Base-by-base conservation (phyloP, 148 eudicot genomes). In the Rhododendron henanense region DNA sequence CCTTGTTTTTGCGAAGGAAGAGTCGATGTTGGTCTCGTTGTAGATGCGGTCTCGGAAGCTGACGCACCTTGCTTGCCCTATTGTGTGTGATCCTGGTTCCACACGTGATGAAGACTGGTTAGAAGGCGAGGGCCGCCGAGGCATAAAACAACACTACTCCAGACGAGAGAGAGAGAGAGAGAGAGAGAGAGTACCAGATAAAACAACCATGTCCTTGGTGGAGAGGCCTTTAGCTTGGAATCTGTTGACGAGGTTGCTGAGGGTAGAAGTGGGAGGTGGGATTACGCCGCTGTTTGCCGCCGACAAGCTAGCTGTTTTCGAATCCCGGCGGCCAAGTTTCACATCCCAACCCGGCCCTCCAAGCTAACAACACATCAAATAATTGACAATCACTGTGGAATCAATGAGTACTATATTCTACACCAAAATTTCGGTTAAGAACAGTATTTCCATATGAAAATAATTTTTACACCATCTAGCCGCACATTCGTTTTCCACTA, bases 281-380 rank as follows among this genome's bases (percentile, higher is more conserved):
- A 93, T 92, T 19, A 89, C 80, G 47, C 92, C 88, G 51, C 77
- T 88, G 84, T 93, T 93, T n/a, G 95, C 95, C 25, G 91, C 93
- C 31, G 84, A n/a, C 6, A 50, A 63, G 88, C 92, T 93, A 0
- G 94, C 91, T 23, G 93, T 93, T 82, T 86, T 92, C 1, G 94
- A 88, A 71, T 93, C 95, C 23, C 95, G 87, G 50, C 95, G 91
- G 16, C 95, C 95, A 28, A 93, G 89, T 82, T 91, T 91, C 45
- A 93, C 94, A 65, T 89, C 83, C 95, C 95, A 93, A 75, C 75
- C 73, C 4, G 93, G 93, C 39, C 95, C 95, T 81, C 93, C 93
- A 63, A 93, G 95, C 95, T 93, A 39, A 88, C 86, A 86, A 50
- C 37, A 35, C 51, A 10, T 0, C 0, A 71, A 31, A 71, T 71